Conservation (phyloP, 2,329 filamentous ascomycete genomes). For the Fusarium odoratissimum region DNA sequence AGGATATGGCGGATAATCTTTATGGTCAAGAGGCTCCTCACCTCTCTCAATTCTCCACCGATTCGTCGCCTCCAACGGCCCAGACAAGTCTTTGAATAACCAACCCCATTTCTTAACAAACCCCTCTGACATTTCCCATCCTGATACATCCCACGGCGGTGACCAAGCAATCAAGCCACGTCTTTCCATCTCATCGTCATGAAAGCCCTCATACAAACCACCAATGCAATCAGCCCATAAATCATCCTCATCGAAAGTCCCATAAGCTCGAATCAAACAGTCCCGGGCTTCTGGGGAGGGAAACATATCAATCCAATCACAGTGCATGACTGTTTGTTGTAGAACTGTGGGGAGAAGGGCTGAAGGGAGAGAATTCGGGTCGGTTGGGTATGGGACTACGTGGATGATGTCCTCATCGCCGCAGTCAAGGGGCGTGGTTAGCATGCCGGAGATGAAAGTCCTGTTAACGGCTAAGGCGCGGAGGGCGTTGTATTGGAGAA, state of each 20-base stretch:
- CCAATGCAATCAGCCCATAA: constrained; percentile 57
- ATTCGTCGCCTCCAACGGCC: constrained; percentile 30
- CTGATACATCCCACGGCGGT: constrained; percentile 38
- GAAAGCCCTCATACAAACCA: constrained; percentile 57
- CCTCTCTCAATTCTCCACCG: constrained; percentile 27
- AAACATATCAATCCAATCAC: constrained; percentile 31
- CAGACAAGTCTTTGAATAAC: constrained; percentile 20
- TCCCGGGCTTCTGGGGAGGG: constrained; percentile 10
- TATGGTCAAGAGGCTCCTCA: constrained; percentile 11
- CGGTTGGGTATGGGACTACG: constrained; percentile 10
- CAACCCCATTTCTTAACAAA: constrained; percentile 41
- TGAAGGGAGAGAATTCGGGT: not conserved
- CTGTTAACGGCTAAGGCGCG: constrained; percentile 22
- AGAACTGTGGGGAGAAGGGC: constrained; percentile 17
- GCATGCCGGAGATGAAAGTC: constrained; percentile 12
- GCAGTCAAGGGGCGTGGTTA: constrained; percentile 18
- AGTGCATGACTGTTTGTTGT: constrained; percentile 18
- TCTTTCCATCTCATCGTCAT: constrained; percentile 54
- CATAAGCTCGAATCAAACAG: constrained; percentile 2
- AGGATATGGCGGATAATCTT: not conserved
- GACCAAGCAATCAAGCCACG: constrained; percentile 57
- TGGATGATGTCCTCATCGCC: constrained; percentile 5
- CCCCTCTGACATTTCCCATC: constrained; percentile 38
- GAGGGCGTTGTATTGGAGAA: constrained; percentile 29
- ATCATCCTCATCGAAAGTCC: constrained; percentile 55